These are phyloP conservation scores for Backusella luteola DNA, from an alignment of 192 early-diverging fungal genomes.

Conservation along the genomic window DNA sequence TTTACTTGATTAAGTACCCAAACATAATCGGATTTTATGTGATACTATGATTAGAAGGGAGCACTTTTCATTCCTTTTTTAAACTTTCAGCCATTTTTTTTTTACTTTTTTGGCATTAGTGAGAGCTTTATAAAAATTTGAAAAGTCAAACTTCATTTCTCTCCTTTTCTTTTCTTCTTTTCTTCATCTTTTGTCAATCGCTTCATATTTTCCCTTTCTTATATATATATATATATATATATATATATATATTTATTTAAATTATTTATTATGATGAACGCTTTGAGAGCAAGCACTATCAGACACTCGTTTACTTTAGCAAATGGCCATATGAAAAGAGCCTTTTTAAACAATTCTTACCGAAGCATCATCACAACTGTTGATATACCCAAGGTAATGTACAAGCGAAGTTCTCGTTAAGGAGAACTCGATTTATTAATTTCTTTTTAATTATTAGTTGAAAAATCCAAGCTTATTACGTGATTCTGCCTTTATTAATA, in stretches of 20 bases:
- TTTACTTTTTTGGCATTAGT: neutral
- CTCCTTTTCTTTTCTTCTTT: neutral
- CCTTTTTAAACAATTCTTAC: neutral
- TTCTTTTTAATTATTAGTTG: conserved; percentile 38
- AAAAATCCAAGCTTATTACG: conserved; percentile 57
- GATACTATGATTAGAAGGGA: neutral
- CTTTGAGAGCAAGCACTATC: neutral
- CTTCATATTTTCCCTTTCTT: neutral
- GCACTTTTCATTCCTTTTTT: neutral
- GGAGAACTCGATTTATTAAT: neutral
- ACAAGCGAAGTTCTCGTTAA: neutral
- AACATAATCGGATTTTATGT: neutral
- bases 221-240: neutral
- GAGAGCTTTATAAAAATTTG: neutral
- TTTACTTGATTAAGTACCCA: neutral
- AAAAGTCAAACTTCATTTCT: neutral
- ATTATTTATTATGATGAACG: neutral
- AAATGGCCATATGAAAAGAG: neutral
- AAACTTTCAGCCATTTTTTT: neutral
- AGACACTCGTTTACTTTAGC: neutral
- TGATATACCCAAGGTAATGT: neutral
- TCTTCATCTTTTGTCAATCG: neutral
- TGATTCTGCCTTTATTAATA: conserved; percentile 53
- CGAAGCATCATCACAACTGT: neutral
- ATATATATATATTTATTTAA: too few species aligned